Base-by-base conservation (phyloP, 73 alveolate genomes). In the Halteria grandinella region DNA sequence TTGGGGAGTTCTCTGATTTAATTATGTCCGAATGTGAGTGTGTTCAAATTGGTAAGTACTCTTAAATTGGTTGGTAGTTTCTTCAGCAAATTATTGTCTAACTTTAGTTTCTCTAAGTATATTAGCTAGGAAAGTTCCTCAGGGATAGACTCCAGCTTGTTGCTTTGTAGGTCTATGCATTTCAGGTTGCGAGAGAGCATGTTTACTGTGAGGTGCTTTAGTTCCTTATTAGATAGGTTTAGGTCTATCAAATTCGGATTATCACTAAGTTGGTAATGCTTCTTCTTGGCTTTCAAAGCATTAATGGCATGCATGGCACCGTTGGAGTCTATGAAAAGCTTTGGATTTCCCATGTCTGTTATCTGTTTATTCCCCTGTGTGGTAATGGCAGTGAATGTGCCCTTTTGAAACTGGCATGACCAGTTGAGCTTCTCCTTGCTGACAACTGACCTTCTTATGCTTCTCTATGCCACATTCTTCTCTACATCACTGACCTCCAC, bases 371-470 rank as follows among this genome's bases (percentile, higher is more conserved):
- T 66, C 21, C 43, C 24, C 7, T 52, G 32, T 12, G 43, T 66
- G 5, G 51, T 66, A 28, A 45, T 41, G 18, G 43, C 47, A 28
- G 41, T 66, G 3, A 66, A 23, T 5, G 47, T 53, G 20, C 80
- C 80, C 23, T 66, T 10, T 44, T 54, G 55, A 47, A 66, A 66
- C 33, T 66, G 21, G 34, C 66, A 66, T 12, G 80, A 66, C 80
- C 80, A 66, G 69, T 66, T 66, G 21, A 66, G 53, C 32, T 66
- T 66, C 17, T 66, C 66, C 52, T n/a, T n/a, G n/a, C 45, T 66
- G 23, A 66, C 80, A n/a, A 66, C 80, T 2, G 80, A 66, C 31
- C 80, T 66, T 66, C 80, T 66, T 3, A 66, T 66, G 18, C 69
- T 36, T 47, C 32, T 44, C 33, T 66, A 27, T 6, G 80, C 66